Evolutionary conservation across 225 moss, liverwort and hornwort genomes (phyloP), one percentile per base, ranked within the genome.

Genomic region (Physcomitrium patens): DNA sequence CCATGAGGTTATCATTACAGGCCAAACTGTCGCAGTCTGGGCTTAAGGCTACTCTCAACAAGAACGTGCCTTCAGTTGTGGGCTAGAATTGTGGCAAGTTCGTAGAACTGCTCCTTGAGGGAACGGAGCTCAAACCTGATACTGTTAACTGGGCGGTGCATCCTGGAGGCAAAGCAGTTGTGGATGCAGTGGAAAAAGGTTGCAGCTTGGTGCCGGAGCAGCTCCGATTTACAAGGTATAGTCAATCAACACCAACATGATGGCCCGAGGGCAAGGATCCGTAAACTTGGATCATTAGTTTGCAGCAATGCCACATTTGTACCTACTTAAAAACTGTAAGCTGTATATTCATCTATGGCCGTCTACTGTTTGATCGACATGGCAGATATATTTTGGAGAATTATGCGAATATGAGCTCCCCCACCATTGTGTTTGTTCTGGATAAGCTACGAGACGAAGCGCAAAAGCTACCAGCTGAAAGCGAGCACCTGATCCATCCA

Each of bases 91-190:
- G 74, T 42, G 69, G 56, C 2, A 67, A 66, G 42, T 88, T 88
- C 58, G 82, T 85, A 9, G 50, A 62, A 37, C 50, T 80, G 68
- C 70, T 82, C 54, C 72, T 88, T 27, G 45, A 76, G 41, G 85
- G 80, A 41, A 83, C 72, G n/a, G 75, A 20, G 27, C 61, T 79
- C 17, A 58, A 67, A 14, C 51, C 69, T 27, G 68, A 80, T 23
- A 27, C 78, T 0, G 74, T 85, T n/a, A 85, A 88, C 73, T 85
- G 85, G 85, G 82, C 85, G 46, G 22, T 85, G 27, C 88, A 88
- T 74, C 85, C 88, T 56, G 85, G 82, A 16, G 82, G 88, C 1
- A 88, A 88, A 58, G 88, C 88, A 28, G 76, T 88, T 65, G 82
- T 82, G 46, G 88, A 88, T 70, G 85, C 85, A 7, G 80, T 85